Percentiles rank a stretch among this genome's conserved stretches.
phyloP scores from a whole-genome alignment of 1,284 basidiomycete species.

The Anthracocystis panici-leucophaei region DNA sequence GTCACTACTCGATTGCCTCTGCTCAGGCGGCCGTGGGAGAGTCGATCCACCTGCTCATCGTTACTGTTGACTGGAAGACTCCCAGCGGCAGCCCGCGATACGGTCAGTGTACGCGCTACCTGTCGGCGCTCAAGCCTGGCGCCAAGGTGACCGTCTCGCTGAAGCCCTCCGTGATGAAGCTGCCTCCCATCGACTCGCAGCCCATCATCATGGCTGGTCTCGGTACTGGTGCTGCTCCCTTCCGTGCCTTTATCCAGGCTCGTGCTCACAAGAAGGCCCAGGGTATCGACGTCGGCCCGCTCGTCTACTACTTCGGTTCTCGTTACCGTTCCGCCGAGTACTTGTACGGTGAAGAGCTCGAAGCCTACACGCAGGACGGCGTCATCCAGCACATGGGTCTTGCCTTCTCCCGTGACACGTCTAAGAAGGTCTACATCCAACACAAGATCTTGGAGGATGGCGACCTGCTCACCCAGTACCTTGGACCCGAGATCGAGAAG shows the following conservation, averaged over 20 bases:
- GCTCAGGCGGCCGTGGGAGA: conserved; percentile 94
- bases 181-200: conserved; percentile 84
- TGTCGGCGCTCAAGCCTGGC: conserved; percentile 83
- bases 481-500: conserved; percentile 72
- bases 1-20: conserved; percentile 98
- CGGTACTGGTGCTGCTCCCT: conserved; percentile 96
- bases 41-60: conserved; percentile 91
- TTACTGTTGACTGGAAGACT: conserved; percentile 93
- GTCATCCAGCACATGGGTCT: conserved; percentile 89
- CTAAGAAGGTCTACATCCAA: conserved; percentile 95
- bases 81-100: conserved; percentile 83
- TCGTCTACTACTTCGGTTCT: conserved; percentile 98
- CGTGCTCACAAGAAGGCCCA: conserved; percentile 84
- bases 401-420: conserved; percentile 94
- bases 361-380: conserved; percentile 79
- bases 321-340: conserved; percentile 94
- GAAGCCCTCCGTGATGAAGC: conserved; percentile 99
- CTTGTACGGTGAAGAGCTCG: conserved; percentile 89
- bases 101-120: conserved; percentile 97
- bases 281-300: conserved; percentile 84
- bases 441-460: conserved; percentile 96
- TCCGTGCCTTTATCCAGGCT: conserved; percentile 97
- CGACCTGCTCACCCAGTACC: conserved; percentile 76
- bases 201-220: conserved; percentile 99
- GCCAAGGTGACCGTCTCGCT: conserved; percentile 96